Percentiles rank a stretch among this genome's conserved stretches.
These are phyloP conservation scores for Coniochaeta ligniaria DNA, from an alignment of 2,329 filamentous ascomycete species.

Conservation along the genomic window DNA sequence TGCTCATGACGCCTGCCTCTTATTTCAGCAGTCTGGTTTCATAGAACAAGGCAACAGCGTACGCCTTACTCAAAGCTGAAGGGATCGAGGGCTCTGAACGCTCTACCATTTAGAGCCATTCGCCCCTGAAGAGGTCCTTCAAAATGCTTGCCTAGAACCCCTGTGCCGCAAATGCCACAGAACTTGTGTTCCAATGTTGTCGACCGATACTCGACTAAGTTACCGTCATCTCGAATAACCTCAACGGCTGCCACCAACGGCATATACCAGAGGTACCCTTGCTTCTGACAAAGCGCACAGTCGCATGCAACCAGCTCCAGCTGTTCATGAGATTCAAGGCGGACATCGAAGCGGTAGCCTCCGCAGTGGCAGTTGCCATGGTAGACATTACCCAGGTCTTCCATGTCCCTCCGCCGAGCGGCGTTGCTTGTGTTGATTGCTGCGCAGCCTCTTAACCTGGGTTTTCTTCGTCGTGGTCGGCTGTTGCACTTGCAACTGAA, in stretches of 20 bases:
- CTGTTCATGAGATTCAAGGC: slow-evolving; percentile 2
- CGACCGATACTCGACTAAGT: slow-evolving; percentile 4
- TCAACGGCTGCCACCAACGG: slow-evolving; percentile 3
- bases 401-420: background rate
- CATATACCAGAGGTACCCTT: slow-evolving; percentile 21
- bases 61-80: background rate
- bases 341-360: slow-evolving; percentile 16
- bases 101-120: background rate
- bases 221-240: slow-evolving; percentile 4
- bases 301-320: slow-evolving; percentile 12
- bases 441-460: no score
- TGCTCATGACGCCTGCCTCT: background rate
- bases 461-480: no score
- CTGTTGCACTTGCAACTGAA: no score
- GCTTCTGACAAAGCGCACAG: slow-evolving; percentile 19
- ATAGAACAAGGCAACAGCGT: background rate
- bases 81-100: background rate
- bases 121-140: background rate
- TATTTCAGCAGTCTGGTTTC: no score
- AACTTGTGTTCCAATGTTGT: background rate
- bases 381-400: background rate
- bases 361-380: slow-evolving; percentile 23
- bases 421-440: no score
- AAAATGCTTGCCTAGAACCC: background rate
- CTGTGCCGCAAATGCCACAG: background rate